Conservation (phyloP, 2,329 filamentous ascomycete species). For the Sporothrix phasma region DNA sequence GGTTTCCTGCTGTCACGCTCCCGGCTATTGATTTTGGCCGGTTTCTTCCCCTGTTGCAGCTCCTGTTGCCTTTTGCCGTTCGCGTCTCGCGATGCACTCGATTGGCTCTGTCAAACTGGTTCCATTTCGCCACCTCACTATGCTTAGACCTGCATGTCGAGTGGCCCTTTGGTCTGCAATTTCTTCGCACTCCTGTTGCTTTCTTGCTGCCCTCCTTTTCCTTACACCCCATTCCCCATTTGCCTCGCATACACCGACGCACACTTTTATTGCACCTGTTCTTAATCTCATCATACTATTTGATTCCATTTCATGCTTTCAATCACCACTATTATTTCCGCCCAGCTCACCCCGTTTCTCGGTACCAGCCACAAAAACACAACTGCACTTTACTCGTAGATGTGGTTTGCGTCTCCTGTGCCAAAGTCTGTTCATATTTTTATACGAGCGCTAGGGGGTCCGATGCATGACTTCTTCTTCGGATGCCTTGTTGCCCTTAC, state of each 20-base stretch:
- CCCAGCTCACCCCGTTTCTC: constrained; percentile 3
- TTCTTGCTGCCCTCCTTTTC: constrained; percentile 7
- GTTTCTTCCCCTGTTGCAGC: not conserved
- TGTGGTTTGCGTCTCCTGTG: not conserved
- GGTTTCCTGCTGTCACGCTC: not conserved
- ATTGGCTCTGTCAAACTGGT: constrained; percentile 31
- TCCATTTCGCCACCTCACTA: constrained; percentile 37
- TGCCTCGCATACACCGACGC: constrained; percentile 7
- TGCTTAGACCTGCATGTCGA: constrained; percentile 33
- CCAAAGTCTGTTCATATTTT: not conserved
- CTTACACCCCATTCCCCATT: constrained; percentile 10
- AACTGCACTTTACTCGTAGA: not conserved
- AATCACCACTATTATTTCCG: not conserved
- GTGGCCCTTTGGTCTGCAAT: constrained; percentile 12
- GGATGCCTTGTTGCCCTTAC: not conserved
- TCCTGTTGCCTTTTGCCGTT: constrained; percentile 15
- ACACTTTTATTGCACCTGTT: constrained; percentile 6
- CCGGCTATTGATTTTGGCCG: not conserved
- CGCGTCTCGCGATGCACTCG: constrained; percentile 25
- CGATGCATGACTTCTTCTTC: not conserved
- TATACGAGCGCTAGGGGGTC: not conserved
- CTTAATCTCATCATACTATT: not conserved
- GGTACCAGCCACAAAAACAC: constrained; percentile 2
- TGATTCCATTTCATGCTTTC: constrained; percentile 10
- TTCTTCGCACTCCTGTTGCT: not conserved